Evolutionary conservation across 768 basidiomycete species (phyloP).

Genomic region (Suillus tomentosus): DNA sequence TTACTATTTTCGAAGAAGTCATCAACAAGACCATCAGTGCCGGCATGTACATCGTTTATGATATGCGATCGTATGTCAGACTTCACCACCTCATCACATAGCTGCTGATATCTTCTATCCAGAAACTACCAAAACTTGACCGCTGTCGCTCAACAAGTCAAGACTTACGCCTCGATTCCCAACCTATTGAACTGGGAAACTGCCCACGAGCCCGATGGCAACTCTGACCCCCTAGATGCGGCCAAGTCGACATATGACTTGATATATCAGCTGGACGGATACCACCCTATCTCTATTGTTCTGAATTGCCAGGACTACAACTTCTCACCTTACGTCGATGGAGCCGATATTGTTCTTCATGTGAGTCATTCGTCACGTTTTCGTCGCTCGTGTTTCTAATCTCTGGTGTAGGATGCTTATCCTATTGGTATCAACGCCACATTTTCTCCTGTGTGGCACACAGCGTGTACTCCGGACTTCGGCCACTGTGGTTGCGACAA

Average conservation of each 20-base stretch:
- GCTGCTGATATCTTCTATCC: background rate
- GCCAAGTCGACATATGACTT: constrained; percentile 47
- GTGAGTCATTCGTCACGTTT: constrained; percentile 51
- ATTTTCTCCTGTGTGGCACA: constrained; percentile 59
- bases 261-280: constrained; percentile 53
- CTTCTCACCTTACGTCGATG: constrained; percentile 57
- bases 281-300: constrained; percentile 59
- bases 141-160: constrained; percentile 63
- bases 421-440: constrained; percentile 59
- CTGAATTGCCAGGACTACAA: constrained; percentile 63
- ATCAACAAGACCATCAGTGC: constrained; percentile 21
- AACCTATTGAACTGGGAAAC: constrained; percentile 76
- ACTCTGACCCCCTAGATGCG: constrained; percentile 62
- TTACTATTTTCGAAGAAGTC: constrained; percentile 37
- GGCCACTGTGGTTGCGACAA: constrained; percentile 77
- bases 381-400: background rate
- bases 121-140: constrained; percentile 63
- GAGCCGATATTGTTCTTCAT: constrained; percentile 71
- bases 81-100: background rate
- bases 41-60: constrained; percentile 69
- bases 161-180: constrained; percentile 60
- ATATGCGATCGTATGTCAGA: constrained; percentile 62
- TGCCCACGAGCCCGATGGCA: constrained; percentile 73
- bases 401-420: constrained; percentile 21
- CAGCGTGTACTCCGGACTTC: constrained; percentile 60